A percentile compares a stretch with the other conserved stretches of the same genome.
These are phyloP conservation scores for Apiotrichum domesticum DNA, from an alignment of 1,284 basidiomycete species.

Conservation along the genomic window DNA sequence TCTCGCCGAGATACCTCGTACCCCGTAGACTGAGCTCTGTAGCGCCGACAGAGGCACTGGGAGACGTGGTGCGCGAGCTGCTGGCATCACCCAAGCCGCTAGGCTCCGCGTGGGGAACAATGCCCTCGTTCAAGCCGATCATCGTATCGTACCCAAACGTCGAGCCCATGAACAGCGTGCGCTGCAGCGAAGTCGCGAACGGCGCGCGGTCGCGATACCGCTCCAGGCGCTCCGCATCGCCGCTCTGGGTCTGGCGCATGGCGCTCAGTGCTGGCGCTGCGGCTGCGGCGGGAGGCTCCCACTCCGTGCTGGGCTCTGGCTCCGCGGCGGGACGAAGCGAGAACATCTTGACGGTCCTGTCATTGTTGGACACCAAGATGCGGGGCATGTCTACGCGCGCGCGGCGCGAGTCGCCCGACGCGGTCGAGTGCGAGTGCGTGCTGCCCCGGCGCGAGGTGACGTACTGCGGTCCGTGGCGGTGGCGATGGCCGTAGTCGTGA, in stretches of 20 bases:
- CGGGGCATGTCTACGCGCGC: conserved; percentile 34
- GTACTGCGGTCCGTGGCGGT: conserved; percentile 16
- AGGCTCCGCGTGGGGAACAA: conserved; percentile 5
- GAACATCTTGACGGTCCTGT: conserved; percentile 45
- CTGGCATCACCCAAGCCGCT: background rate
- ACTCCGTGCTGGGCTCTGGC: background rate
- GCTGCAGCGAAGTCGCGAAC: conserved; percentile 1
- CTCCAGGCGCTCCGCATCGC: background rate
- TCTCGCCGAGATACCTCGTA: conserved; percentile 15
- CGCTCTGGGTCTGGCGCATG: conserved; percentile 9
- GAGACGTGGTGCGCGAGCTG: no score
- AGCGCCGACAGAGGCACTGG: no score
- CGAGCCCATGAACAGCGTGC: conserved; percentile 6
- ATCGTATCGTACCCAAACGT: conserved; percentile 9
- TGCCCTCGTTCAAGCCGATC: conserved; percentile 12
- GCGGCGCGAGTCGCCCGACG: conserved; percentile 1
- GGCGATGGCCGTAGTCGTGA: no score
- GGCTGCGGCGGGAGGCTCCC: background rate
- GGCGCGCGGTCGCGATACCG: background rate
- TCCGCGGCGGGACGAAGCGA: conserved; percentile 18
- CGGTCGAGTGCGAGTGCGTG: background rate
- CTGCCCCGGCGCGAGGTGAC: conserved; percentile 21
- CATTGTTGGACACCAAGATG: conserved; percentile 45
- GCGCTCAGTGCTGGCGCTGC: conserved; percentile 8
- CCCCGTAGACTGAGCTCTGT: conserved; percentile 8